Evolutionary conservation across 176 grass and related monocot species (phyloP), one percentile per base, ranked within the genome.

Genomic region (Tillandsia fasciculata): DNA sequence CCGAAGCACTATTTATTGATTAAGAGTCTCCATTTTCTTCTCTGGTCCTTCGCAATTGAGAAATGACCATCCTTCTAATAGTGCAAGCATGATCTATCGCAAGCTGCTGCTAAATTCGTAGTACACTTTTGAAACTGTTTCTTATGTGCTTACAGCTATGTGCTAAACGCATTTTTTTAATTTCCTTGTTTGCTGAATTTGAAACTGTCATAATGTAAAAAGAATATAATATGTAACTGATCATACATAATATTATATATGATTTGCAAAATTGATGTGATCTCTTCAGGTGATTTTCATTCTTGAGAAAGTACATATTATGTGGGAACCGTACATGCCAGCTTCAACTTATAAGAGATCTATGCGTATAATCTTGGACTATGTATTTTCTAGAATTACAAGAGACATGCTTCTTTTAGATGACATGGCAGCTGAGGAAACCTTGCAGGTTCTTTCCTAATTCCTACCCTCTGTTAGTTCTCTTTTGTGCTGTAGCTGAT

Each of bases 371-470:
- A 53, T 92, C 64, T 81, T 97, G 81, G 79, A 88, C 83, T 83
- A 80, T 61, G 74, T 90, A 63, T 92, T 97, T 77, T 92, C 86
- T 74, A 89, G 82, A 85, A 90, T 97, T 47, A 87, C 89, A 67
- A 84, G 64, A 54, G 93, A 97, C 68, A 87, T 97, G 93, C 89
- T 97, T 72, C 68, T 84, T 66, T 89, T 97, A 78, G 93, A 92
- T 77, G 93, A 97, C 69, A 92, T 97, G 82, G 93, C 93, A 72
- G 93, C 86, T 73, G 89, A 89, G 70, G 93, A 97, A 78, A 92
- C 93, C 49, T 78, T 97, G 63, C 83, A 97, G 93, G 89, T 96
- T 74, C 71, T 70, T 13, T 50, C 63, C 64, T 48, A 65, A 65
- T 49, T 61, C 77, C n/a, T 80, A 23, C 42, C 70, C 53, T 73